Conservation (phyloP, 768 basidiomycete species). For the Tephrocybe sp. region DNA sequence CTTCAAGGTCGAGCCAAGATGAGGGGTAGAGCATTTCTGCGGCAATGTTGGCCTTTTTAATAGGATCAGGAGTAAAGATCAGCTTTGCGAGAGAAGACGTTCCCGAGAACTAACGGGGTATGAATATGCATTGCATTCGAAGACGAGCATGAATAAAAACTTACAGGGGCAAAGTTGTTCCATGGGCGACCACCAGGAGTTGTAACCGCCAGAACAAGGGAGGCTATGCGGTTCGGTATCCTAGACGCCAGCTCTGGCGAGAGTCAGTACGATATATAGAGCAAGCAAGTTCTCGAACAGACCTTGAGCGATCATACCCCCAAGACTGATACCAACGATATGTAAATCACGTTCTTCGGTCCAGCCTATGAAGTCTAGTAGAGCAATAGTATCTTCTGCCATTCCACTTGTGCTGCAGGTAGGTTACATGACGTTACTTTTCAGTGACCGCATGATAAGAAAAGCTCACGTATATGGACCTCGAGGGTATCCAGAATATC, state of each 20-base stretch:
- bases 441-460: too few relatives aligned
- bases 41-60: slow-evolving; percentile 48
- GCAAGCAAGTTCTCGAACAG: not conserved
- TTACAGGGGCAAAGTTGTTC: slow-evolving; percentile 65
- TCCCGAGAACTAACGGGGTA: slow-evolving; percentile 39
- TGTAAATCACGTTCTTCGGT: slow-evolving; percentile 60
- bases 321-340: slow-evolving; percentile 73
- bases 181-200: slow-evolving; percentile 60
- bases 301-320: slow-evolving; percentile 57
- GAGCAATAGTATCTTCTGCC: slow-evolving; percentile 70
- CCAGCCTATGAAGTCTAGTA: slow-evolving; percentile 76
- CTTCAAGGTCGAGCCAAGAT: slow-evolving; percentile 59
- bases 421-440: not conserved
- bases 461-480: slow-evolving; percentile 82
- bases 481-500: slow-evolving; percentile 66
- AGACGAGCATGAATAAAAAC: slow-evolving; percentile 17
- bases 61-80: slow-evolving; percentile 44
- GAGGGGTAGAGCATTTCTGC: slow-evolving; percentile 60
- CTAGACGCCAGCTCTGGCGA: slow-evolving; percentile 63
- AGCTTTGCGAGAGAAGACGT: slow-evolving; percentile 34
- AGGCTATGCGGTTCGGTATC: slow-evolving; percentile 66
- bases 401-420: slow-evolving; percentile 65
- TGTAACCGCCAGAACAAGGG: slow-evolving; percentile 69
- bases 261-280: not conserved
- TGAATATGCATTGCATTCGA: not conserved